Conservation (phyloP, 805 yeast species). For the Kazachstania kunashirensis region DNA sequence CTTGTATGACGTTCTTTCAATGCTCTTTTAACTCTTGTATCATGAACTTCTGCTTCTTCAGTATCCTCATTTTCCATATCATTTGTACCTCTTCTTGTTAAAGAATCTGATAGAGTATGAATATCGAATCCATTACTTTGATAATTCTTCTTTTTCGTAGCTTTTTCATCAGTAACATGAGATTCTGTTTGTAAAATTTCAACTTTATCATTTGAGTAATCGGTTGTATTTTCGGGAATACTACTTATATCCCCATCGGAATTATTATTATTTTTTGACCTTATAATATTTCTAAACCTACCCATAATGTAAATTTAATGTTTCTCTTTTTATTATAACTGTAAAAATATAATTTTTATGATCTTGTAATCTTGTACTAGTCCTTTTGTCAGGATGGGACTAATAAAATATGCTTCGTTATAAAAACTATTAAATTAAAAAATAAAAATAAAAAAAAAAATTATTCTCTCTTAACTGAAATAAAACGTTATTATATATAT, state of each 20-base stretch:
- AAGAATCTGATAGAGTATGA: slow-evolving; percentile 6
- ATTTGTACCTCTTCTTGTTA: slow-evolving; percentile 4
- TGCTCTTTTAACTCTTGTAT: slow-evolving; percentile 42
- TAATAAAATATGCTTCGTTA: too few relatives aligned
- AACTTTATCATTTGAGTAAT: slow-evolving; percentile 4
- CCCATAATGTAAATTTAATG: slow-evolving; percentile 5
- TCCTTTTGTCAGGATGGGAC: too few relatives aligned
- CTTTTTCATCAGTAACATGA: slow-evolving; percentile 1
- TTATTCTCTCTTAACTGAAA: too few relatives aligned
- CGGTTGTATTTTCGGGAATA: slow-evolving; percentile 1
- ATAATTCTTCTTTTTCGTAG: slow-evolving; percentile 1
- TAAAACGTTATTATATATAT: too few relatives aligned
- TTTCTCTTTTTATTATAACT: too few relatives aligned
- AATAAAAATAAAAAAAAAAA: too few relatives aligned
- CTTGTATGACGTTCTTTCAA: slow-evolving; percentile 56
- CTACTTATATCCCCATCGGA: slow-evolving; percentile 2
- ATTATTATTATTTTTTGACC: slow-evolving; percentile 3
- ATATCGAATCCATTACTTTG: slow-evolving; percentile 5
- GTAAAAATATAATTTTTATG: too few relatives aligned
- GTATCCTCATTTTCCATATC: slow-evolving; percentile 17
- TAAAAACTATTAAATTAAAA: too few relatives aligned
- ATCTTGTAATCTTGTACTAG: too few relatives aligned
- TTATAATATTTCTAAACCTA: slow-evolving; percentile 6
- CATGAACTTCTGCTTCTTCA: slow-evolving; percentile 27
- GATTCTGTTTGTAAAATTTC: slow-evolving; percentile 4